Evolutionary conservation across 805 yeast genomes (phyloP).

Genomic region (Candida cerambycidarum): DNA sequence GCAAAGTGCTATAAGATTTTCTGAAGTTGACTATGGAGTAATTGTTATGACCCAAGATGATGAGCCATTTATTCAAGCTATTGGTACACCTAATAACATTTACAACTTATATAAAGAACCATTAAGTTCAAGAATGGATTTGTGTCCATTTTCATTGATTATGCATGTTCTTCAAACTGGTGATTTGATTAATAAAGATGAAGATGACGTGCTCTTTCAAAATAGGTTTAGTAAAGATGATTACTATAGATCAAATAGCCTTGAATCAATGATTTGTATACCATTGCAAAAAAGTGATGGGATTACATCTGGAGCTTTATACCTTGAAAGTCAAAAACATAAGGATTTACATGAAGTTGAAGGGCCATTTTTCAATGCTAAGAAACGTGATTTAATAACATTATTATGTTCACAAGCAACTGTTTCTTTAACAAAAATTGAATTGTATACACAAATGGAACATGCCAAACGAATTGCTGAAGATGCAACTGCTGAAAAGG

Average conservation of each 20-base stretch:
- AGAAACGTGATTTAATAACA: slow-evolving; percentile 38
- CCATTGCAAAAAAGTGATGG: slow-evolving; percentile 45
- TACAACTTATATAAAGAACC: slow-evolving; percentile 31
- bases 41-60: slow-evolving; percentile 22
- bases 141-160: slow-evolving; percentile 43
- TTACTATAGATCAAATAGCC: slow-evolving; percentile 36
- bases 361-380: slow-evolving; percentile 28
- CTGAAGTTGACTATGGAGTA: slow-evolving; percentile 36
- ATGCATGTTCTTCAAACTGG: slow-evolving; percentile 40
- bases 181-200: slow-evolving; percentile 32
- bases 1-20: slow-evolving; percentile 36
- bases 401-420: slow-evolving; percentile 53
- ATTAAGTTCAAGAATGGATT: slow-evolving; percentile 37
- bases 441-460: slow-evolving; percentile 48
- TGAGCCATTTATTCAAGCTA: slow-evolving; percentile 27
- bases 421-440: slow-evolving; percentile 49
- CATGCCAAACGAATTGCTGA: slow-evolving; percentile 44
- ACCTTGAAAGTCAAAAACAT: slow-evolving; percentile 13
- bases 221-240: slow-evolving; percentile 36
- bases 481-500: slow-evolving; percentile 54
- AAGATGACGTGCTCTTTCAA: slow-evolving; percentile 34
- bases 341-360: neutral
- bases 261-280: slow-evolving; percentile 41
- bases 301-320: slow-evolving; percentile 33
- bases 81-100: slow-evolving; percentile 26